phyloP scores from a whole-genome alignment of 2,329 filamentous ascomycete species.

The Claviceps citrina region DNA sequence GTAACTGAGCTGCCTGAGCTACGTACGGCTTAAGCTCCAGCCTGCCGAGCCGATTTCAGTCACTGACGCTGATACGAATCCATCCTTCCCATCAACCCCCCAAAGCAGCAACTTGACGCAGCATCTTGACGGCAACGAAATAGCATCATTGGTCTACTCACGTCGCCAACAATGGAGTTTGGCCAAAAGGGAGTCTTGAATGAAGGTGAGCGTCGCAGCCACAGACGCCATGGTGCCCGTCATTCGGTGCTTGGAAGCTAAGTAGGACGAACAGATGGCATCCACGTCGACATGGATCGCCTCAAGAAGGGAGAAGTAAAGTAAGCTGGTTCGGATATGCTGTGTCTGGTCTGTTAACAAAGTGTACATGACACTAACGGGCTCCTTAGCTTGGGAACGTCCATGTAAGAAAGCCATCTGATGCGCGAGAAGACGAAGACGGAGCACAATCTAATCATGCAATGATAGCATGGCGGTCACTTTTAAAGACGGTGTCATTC shows the following conservation, averaged over 20 bases:
- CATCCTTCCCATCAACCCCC: slow-evolving; percentile 3
- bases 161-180: slow-evolving; percentile 40
- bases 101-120: neutral
- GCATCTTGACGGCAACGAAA: neutral
- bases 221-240: neutral
- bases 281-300: slow-evolving; percentile 97
- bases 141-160: neutral
- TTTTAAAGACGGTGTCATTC: slow-evolving; percentile 95
- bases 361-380: slow-evolving; percentile 14
- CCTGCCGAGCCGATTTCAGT: slow-evolving; percentile 13
- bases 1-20: slow-evolving; percentile 30
- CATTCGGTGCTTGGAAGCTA: neutral
- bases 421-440: slow-evolving; percentile 7
- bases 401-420: slow-evolving; percentile 53
- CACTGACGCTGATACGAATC: slow-evolving; percentile 11
- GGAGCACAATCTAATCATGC: slow-evolving; percentile 14
- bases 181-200: slow-evolving; percentile 46
- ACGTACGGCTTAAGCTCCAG: slow-evolving; percentile 21
- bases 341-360: too few relatives aligned
- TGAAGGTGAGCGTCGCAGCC: slow-evolving; percentile 34
- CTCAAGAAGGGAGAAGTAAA: slow-evolving; percentile 99
- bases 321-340: slow-evolving; percentile 36
- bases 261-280: slow-evolving; percentile 59
- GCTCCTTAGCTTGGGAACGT: slow-evolving; percentile 68
- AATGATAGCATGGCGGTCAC: slow-evolving; percentile 86